Conservation (phyloP, 495 filamentous ascomycete genomes). For the Podospora sp. region DNA sequence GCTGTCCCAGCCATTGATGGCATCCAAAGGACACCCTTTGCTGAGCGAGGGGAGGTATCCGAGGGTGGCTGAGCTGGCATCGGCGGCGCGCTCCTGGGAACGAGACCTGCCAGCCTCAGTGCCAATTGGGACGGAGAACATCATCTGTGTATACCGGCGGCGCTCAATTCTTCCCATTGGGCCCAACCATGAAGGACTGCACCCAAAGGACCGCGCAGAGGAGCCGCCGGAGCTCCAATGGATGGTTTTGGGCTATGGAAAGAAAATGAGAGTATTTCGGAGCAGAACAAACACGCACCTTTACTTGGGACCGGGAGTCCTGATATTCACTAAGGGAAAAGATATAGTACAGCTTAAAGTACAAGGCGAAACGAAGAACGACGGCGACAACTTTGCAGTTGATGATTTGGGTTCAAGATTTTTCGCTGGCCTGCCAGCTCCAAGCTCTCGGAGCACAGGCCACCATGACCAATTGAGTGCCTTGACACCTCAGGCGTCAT, state of each 20-base stretch:
- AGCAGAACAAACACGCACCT: slow-evolving; percentile 13
- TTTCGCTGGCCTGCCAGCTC: slow-evolving; percentile 1
- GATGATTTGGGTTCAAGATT: neutral
- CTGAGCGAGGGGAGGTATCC: neutral
- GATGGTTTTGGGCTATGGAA: neutral
- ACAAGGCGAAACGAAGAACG: slow-evolving; percentile 29
- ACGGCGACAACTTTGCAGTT: slow-evolving; percentile 19
- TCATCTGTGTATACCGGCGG: no score
- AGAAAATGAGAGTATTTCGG: slow-evolving; percentile 1
- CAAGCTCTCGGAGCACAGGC: slow-evolving; percentile 23
- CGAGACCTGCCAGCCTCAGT: neutral
- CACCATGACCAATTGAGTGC: neutral
- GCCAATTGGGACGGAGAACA: neutral
- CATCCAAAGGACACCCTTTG: neutral
- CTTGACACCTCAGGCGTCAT: slow-evolving; percentile 25
- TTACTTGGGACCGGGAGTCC: neutral
- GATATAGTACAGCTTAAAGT: slow-evolving; percentile 26
- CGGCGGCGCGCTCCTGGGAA: neutral
- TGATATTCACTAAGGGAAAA: slow-evolving; percentile 1
- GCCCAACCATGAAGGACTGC: no score
- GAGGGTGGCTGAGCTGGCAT: slow-evolving; percentile 1
- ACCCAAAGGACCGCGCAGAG: no score
- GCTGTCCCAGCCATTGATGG: slow-evolving; percentile 16
- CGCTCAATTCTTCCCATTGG: neutral
- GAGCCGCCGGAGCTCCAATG: neutral